Conservation (phyloP, 2,329 filamentous ascomycete genomes). For the Botrytis byssoidea region DNA sequence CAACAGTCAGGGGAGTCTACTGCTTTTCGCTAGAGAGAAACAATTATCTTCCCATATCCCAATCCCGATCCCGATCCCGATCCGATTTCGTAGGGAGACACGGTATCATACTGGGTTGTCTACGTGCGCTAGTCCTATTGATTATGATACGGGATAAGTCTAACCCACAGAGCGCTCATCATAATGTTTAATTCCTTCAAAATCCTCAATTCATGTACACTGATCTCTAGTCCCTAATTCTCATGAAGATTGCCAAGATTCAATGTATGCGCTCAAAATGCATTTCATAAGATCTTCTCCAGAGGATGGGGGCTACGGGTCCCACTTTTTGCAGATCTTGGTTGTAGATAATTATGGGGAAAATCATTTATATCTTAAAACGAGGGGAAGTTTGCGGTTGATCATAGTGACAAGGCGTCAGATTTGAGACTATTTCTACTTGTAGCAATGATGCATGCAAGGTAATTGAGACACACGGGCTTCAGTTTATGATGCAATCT, state of each 20-base stretch:
- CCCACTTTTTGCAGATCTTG: not conserved
- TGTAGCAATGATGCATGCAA: no score
- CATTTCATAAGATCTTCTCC: no score
- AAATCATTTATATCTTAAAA: no score
- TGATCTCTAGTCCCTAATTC: not conserved
- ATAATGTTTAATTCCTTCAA: not conserved
- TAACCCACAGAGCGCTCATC: not conserved
- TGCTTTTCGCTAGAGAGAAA: not conserved
- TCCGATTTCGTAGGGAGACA: not conserved
- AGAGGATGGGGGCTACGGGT: no score
- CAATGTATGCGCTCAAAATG: not conserved
- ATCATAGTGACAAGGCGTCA: no score
- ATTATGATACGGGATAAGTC: not conserved
- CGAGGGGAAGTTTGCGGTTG: no score
- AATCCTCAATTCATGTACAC: no score
- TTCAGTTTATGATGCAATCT: no score
- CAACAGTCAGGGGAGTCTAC: not conserved
- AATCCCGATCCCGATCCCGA: no score
- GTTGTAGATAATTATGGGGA: not conserved
- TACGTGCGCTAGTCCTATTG: not conserved
- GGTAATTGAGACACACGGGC: no score
- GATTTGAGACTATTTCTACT: no score
- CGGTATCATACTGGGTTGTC: not conserved
- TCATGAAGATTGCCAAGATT: not conserved
- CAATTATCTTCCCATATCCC: not conserved